phyloP scores from a whole-genome alignment of 495 filamentous ascomycete genomes.

The Podospora tetraspora region DNA sequence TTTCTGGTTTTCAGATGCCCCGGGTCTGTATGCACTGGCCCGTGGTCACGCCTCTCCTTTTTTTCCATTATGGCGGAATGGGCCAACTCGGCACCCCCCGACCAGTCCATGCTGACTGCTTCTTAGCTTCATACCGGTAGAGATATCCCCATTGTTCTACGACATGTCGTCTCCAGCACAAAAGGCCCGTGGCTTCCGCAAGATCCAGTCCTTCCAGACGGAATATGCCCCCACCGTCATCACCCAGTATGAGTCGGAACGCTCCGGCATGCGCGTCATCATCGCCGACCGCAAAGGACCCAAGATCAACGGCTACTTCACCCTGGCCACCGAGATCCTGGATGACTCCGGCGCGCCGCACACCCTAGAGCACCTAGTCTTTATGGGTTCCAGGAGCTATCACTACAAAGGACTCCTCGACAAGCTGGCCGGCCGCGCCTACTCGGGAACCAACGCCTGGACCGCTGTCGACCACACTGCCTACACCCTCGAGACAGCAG shows the following conservation, averaged over 20 bases:
- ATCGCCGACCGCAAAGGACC: conserved; percentile 89
- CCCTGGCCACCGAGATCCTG: conserved; percentile 93
- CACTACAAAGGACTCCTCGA: conserved; percentile 91
- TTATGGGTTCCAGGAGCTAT: conserved; percentile 96
- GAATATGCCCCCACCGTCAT: conserved; percentile 83
- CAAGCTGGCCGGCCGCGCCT: conserved; percentile 85
- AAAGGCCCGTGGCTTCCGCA: conserved; percentile 59
- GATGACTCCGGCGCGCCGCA: conserved; percentile 95
- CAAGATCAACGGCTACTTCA: conserved; percentile 90
- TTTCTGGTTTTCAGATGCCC: neutral
- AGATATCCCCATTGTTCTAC: conserved; percentile 28
- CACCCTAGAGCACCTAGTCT: conserved; percentile 92
- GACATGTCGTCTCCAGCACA: conserved; percentile 18
- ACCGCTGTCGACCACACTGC: conserved; percentile 94
- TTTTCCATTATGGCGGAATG: neutral
- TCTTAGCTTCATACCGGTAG: conserved; percentile 14
- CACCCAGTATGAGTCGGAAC: conserved; percentile 72
- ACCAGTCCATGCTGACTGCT: conserved; percentile 22
- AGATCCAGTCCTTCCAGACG: conserved; percentile 73
- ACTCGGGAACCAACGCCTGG: conserved; percentile 94
- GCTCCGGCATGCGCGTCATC: conserved; percentile 89
- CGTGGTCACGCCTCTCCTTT: neutral
- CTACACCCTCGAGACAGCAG: conserved; percentile 89
- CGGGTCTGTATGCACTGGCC: neutral
- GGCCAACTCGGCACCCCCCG: neutral